A percentile compares a stretch with the other conserved stretches of the same genome.
Conservation (phyloP, 2,329 filamentous ascomycete species). For the Diaporthe nobilis region DNA sequence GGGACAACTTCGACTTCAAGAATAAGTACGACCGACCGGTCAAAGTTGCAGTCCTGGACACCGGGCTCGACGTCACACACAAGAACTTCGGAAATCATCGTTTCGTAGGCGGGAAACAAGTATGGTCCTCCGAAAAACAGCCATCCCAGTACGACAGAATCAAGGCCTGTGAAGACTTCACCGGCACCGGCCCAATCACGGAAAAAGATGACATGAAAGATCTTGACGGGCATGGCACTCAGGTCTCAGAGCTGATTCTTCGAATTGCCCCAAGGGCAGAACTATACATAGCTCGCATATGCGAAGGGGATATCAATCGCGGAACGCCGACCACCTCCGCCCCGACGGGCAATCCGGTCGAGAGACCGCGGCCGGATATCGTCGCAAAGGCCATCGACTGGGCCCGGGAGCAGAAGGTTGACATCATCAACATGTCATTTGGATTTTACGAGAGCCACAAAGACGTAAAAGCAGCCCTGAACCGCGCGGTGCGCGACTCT, state of each 20-base stretch:
- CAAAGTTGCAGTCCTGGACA: conserved; percentile 11
- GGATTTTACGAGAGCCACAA: neutral
- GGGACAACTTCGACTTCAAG: conserved; percentile 10
- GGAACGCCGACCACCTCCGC: neutral
- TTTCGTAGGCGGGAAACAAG: neutral
- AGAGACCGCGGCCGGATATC: neutral
- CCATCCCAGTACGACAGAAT: conserved; percentile 1
- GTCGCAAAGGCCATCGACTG: conserved; percentile 16
- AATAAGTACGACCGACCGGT: neutral
- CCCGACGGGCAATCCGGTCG: neutral
- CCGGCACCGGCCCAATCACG: neutral
- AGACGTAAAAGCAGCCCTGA: neutral
- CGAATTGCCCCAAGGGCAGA: neutral
- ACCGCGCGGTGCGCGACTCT: neutral
- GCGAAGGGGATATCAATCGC: neutral
- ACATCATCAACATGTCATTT: conserved; percentile 26
- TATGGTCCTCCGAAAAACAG: neutral
- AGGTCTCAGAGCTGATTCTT: conserved; percentile 1
- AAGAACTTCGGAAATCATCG: neutral
- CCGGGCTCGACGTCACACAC: neutral
- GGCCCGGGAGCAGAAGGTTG: neutral
- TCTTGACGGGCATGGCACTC: conserved; percentile 9
- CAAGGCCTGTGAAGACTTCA: conserved; percentile 2
- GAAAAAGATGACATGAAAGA: neutral
- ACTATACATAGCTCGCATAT: conserved; percentile 16